These are phyloP conservation scores for Fraxinus latifolia DNA, from an alignment of 305 asterid species.

Conservation along the genomic window DNA sequence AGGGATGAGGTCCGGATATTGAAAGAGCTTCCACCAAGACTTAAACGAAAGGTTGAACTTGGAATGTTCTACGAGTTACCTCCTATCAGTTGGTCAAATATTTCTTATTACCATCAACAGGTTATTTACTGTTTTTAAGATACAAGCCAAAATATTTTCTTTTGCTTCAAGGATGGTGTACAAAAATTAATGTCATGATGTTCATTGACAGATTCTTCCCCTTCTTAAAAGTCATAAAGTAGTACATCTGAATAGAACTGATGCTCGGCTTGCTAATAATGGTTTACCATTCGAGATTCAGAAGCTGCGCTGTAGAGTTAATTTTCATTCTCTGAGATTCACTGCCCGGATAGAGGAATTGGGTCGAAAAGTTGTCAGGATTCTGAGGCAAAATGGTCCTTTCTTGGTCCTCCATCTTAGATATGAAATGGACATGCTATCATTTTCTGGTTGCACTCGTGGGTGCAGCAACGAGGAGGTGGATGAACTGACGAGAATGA, in stretches of 20 bases:
- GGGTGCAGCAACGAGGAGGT: slow-evolving; percentile 46
- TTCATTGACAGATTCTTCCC: slow-evolving; percentile 22
- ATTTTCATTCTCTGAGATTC: slow-evolving; percentile 25
- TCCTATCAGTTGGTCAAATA: slow-evolving; percentile 88
- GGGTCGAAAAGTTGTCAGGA: slow-evolving; percentile 19
- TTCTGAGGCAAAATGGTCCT: slow-evolving; percentile 16
- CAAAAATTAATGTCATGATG: neutral
- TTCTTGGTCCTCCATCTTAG: slow-evolving; percentile 30
- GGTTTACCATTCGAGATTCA: slow-evolving; percentile 25
- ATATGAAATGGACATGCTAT: slow-evolving; percentile 38
- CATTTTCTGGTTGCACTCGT: slow-evolving; percentile 49
- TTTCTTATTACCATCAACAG: slow-evolving; percentile 72
- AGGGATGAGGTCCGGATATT: slow-evolving; percentile 84
- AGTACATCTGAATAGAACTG: slow-evolving; percentile 23
- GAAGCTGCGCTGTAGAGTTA: slow-evolving; percentile 29
- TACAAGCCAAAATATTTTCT: neutral
- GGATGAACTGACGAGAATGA: slow-evolving; percentile 47
- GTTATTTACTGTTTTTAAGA: slow-evolving; percentile 26
- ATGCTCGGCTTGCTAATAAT: slow-evolving; percentile 29
- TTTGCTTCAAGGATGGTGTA: neutral
- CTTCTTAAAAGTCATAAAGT: slow-evolving; percentile 25
- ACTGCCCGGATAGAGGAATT: slow-evolving; percentile 17
- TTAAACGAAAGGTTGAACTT: slow-evolving; percentile 56
- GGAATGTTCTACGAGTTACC: slow-evolving; percentile 59
- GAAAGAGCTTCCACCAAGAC: slow-evolving; percentile 70